Base-by-base conservation (phyloP, 2,329 filamentous ascomycete species). In the Periconia macrospinosa region DNA sequence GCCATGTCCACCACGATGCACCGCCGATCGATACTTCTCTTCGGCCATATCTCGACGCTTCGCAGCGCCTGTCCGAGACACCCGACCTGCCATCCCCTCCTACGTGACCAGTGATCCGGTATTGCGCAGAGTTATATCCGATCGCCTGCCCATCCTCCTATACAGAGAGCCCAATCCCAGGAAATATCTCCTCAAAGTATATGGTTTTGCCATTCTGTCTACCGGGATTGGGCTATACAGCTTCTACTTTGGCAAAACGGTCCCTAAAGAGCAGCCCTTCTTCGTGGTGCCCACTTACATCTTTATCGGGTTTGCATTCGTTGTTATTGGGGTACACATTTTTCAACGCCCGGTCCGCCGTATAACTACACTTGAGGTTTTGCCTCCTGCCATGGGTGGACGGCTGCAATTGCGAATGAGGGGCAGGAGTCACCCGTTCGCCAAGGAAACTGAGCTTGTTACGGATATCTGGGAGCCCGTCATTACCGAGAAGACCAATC, bases 241-340 rank as follows among this genome's bases (percentile, higher is more conserved):
- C 5, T 64, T 70, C 44, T 68, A 67, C 33, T 72, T 66, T 52
- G 49, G 43, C 47, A 42, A 20, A 9, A 59, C 67, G 15, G 61
- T 72, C 14, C 63, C 71, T 17, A 63, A 65, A 44, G 68, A 68
- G 23, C 53, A 70, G 14, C 59, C 68, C 1, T 68, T 63, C 47
- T 74, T 72, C 47, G 67, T 74, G 1, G 59, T 64, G 15, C 68
- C 66, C 2, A 68, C 65, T 3, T 74, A 74, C 40, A 53, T 69
- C n/a, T 57, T 69, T n/a, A 61, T 72, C 9, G 65, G 65, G 11
- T 14, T 69, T 19, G 55, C 60, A 14, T 65, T 72, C 41, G 47
- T 70, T 13, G 60, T 51, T 10, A 69, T 73, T 33, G 69, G 67
- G 30, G 61, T 61, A 37, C 71, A 70, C 45, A 62, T 69, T 30